Evolutionary conservation across 108 stramenopile genomes (phyloP).

Genomic region (Skeletonema tropicum): DNA sequence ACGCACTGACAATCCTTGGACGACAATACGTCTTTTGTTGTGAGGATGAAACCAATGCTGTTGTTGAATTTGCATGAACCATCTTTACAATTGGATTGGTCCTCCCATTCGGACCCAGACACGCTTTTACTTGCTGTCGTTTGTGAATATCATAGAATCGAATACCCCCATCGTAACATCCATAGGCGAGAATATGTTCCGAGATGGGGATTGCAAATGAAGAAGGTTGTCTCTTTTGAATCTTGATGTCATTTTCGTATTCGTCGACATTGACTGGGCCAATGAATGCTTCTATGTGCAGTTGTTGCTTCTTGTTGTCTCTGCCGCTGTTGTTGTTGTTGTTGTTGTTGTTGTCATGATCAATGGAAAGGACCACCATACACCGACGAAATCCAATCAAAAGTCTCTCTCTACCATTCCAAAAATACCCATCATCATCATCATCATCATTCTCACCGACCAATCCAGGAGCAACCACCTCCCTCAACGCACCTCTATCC

Average conservation of each 20-base stretch:
- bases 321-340: no score
- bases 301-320: slow-evolving; percentile 11
- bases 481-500: slow-evolving; percentile 30
- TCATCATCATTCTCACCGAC: background rate
- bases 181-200: slow-evolving; percentile 40
- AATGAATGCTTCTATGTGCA: slow-evolving; percentile 35
- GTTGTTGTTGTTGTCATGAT: background rate
- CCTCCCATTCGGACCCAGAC: slow-evolving; percentile 44
- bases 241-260: slow-evolving; percentile 17
- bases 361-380: slow-evolving; percentile 26
- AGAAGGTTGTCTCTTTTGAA: slow-evolving; percentile 28
- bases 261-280: slow-evolving; percentile 38
- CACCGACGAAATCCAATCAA: slow-evolving; percentile 45
- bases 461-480: slow-evolving; percentile 3
- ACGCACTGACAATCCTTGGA: slow-evolving; percentile 33
- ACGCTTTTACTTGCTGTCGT: slow-evolving; percentile 27
- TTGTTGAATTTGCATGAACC: slow-evolving; percentile 35
- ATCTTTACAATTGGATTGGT: slow-evolving; percentile 39
- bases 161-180: slow-evolving; percentile 46
- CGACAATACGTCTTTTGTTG: slow-evolving; percentile 5
- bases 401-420: slow-evolving; percentile 16
- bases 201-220: slow-evolving; percentile 45
- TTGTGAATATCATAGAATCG: slow-evolving; percentile 35
- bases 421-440: background rate
- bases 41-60: background rate